Conservation (phyloP, 2,329 filamentous ascomycete genomes). For the Metarhizium anisopliae region DNA sequence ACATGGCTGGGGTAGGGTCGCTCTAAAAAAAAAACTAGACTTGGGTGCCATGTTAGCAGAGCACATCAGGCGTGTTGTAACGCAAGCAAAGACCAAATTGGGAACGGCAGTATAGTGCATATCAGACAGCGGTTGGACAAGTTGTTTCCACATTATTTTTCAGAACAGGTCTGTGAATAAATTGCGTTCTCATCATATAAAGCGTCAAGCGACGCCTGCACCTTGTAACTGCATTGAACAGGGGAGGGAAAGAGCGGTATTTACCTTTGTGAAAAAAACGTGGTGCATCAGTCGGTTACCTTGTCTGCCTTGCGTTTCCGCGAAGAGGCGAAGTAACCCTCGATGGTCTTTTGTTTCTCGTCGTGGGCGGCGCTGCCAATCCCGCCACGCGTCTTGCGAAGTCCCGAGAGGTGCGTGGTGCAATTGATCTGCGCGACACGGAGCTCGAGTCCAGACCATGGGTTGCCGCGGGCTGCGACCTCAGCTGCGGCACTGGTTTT, state of each 20-base stretch:
- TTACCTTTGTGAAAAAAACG: constrained; percentile 25
- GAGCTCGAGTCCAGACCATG: constrained; percentile 12
- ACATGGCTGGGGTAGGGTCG: neutral
- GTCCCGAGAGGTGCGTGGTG: constrained; percentile 58
- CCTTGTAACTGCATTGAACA: neutral
- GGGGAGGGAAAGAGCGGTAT: constrained; percentile 14
- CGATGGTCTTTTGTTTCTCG: constrained; percentile 63
- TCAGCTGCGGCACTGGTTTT: neutral
- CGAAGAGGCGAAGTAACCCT: constrained; percentile 55
- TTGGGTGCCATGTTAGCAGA: constrained; percentile 1
- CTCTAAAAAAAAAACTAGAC: neutral
- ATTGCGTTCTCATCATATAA: constrained; percentile 58
- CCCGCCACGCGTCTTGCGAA: constrained; percentile 74
- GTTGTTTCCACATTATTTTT: constrained; percentile 59
- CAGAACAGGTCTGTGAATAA: constrained; percentile 79
- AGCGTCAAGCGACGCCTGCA: constrained; percentile 4
- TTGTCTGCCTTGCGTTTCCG: constrained; percentile 4
- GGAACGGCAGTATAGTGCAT: neutral
- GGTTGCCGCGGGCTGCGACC: constrained; percentile 15
- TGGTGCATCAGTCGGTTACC: neutral
- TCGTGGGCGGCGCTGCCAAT: constrained; percentile 74
- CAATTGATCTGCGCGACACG: constrained; percentile 45
- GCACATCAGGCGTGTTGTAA: neutral
- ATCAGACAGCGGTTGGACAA: constrained; percentile 82
- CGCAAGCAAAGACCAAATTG: neutral